Evolutionary conservation across 2,329 filamentous ascomycete species (phyloP).

Genomic region (Stromatinia cepivora): DNA sequence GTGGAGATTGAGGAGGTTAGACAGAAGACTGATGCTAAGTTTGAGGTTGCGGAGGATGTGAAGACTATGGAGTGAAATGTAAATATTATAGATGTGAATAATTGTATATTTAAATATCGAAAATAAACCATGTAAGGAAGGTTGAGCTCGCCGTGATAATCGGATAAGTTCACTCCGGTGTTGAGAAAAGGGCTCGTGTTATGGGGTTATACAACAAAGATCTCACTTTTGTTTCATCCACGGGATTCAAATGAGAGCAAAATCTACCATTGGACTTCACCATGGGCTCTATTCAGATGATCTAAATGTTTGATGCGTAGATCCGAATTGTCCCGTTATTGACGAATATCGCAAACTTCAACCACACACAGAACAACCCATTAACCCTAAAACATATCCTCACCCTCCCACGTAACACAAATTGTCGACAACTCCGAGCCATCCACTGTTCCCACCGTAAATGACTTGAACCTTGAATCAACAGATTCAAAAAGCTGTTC

Average conservation of each 20-base stretch:
- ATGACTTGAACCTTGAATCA: not conserved
- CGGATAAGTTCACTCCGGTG: not conserved
- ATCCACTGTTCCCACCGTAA: not conserved
- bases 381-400: not conserved
- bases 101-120: not conserved
- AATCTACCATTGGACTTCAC: too few relatives aligned
- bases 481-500: not conserved
- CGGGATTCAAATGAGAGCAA: too few relatives aligned
- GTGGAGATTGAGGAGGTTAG: conserved; percentile 67
- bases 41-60: conserved; percentile 60
- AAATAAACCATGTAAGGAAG: not conserved
- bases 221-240: too few relatives aligned
- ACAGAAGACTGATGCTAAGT: conserved; percentile 69
- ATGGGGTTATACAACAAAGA: too few relatives aligned
- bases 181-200: too few relatives aligned
- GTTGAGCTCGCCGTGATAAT: not conserved
- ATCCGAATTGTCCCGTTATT: too few relatives aligned
- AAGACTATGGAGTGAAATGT: conserved; percentile 47
- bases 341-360: too few relatives aligned
- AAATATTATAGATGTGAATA: not conserved
- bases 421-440: not conserved
- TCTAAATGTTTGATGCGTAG: too few relatives aligned
- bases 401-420: not conserved
- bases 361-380: not conserved
- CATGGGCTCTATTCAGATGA: too few relatives aligned